Percentiles rank a stretch among this genome's conserved stretches.
These are phyloP conservation scores for Protostelium mycophagum DNA, from an alignment of 78 protist species.

Conservation along the genomic window DNA sequence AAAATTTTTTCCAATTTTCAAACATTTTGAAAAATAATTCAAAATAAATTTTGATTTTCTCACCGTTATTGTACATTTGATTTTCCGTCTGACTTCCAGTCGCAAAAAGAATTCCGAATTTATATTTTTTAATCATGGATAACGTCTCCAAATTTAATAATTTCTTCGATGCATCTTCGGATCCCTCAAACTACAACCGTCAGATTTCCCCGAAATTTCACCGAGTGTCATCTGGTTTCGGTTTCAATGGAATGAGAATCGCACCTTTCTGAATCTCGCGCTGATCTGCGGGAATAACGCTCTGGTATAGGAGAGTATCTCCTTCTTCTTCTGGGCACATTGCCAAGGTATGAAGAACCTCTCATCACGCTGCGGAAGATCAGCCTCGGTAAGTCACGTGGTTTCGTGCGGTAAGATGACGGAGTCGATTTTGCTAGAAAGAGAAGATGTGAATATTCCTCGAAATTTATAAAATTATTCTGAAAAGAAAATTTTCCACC, in stretches of 20 bases:
- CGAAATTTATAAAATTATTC: too few species aligned
- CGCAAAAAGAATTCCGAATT: background rate
- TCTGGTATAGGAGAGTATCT: background rate
- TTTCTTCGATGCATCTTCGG: background rate
- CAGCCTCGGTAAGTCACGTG: too few species aligned
- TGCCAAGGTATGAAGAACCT: background rate
- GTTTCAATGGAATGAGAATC: background rate
- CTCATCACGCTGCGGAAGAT: background rate
- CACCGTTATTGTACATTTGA: slow-evolving; percentile 1
- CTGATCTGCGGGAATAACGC: background rate
- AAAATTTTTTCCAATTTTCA: too few species aligned
- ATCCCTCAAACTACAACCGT: background rate
- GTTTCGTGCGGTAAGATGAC: too few species aligned
- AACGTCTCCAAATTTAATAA: background rate
- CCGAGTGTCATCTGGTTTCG: too few species aligned
- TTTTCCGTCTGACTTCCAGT: background rate
- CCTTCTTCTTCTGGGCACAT: background rate
- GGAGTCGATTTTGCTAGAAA: too few species aligned
- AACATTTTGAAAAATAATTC: too few species aligned
- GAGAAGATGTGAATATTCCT: too few species aligned
- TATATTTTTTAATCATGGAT: background rate
- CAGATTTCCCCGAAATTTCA: too few species aligned
- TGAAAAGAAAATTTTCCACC: too few species aligned
- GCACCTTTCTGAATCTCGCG: background rate
- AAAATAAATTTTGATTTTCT: background rate